Base-by-base conservation (phyloP, 2,329 filamentous ascomycete species). In the Phialocephala subalpina region DNA sequence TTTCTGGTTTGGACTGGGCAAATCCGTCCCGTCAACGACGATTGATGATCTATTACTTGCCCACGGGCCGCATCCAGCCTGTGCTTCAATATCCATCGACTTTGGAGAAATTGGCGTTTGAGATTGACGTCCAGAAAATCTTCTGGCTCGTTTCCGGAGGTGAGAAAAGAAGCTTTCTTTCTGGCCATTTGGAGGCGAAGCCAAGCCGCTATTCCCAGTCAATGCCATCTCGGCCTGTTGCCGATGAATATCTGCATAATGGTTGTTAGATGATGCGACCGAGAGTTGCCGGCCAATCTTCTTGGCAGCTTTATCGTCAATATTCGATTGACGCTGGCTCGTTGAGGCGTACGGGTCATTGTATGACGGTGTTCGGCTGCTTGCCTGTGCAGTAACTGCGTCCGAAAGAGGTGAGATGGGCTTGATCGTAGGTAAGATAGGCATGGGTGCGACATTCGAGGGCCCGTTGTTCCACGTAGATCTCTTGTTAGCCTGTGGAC, bases 81-180 rank as follows among this genome's bases (percentile, higher is more conserved):
- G 94, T n/a, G 94, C 91, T 78, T 98, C 96, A 62, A 97, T 83
- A 75, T 98, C 95, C 72, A 97, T 94, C 63, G 90, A 89, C 52
- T 86, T 88, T 9, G 93, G 91, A 20, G 93, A 92, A 65, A 91
- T 88, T 8, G 93, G 90, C 16, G 89, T 90, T 77, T 95, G 92
- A 42, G 74, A 74, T 76, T 97, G 94, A 64, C 95, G 90, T 56
- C 96, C 96, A 29, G 96, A 99, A 67, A 99, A 90, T 72, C 96
- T 87, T 72, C 96, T 88, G 33, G 97, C 96, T 60, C 95, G 90
- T 80, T 99, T 99, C 64, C 96, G 88, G 8, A 99, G 85, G 77
- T 99, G 96, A 0, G 96, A 98, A 81, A 99, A 99, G 83, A 99
- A 99, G 79, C 96, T 93, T 78, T 99, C 96, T 76, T 97, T 97